Conservation (phyloP, 2,329 filamentous ascomycete genomes). For the Colletotrichum lini region DNA sequence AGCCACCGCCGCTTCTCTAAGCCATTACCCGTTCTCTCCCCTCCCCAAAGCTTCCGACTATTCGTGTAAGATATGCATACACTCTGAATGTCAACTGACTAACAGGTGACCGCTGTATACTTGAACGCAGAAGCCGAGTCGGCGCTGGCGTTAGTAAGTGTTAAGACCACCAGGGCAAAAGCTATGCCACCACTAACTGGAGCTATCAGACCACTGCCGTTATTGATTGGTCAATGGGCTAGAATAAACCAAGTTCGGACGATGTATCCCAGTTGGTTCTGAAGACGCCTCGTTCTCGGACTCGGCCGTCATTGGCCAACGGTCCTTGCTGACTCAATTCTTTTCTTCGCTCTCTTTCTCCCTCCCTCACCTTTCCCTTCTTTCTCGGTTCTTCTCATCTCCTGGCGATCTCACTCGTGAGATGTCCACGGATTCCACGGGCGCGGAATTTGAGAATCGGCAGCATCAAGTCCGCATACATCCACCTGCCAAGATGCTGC, state of each 20-base stretch:
- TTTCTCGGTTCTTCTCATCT: not conserved
- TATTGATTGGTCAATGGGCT: not conserved
- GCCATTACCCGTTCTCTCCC: no score
- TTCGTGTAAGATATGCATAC: not conserved
- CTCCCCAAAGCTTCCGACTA: no score
- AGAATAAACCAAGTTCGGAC: not conserved
- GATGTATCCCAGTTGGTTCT: slow-evolving; percentile 2
- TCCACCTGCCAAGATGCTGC: no score
- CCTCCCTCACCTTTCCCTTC: no score
- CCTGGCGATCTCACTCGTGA: slow-evolving; percentile 10
- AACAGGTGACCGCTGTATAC: not conserved
- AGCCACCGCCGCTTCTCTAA: no score
- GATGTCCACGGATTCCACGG: slow-evolving; percentile 29
- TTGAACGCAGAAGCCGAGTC: no score
- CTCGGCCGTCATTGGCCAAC: slow-evolving; percentile 12
- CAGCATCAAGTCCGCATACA: not conserved
- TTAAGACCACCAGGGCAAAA: not conserved
- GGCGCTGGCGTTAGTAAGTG: not conserved
- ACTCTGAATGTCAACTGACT: not conserved
- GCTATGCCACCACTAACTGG: not conserved
- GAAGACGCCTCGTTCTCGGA: slow-evolving; percentile 30
- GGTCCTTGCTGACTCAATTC: not conserved
- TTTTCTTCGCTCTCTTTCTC: no score
- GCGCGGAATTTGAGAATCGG: not conserved
- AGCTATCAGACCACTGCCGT: not conserved